Base-by-base conservation (phyloP, 768 basidiomycete genomes). In the Lactarius vividus region DNA sequence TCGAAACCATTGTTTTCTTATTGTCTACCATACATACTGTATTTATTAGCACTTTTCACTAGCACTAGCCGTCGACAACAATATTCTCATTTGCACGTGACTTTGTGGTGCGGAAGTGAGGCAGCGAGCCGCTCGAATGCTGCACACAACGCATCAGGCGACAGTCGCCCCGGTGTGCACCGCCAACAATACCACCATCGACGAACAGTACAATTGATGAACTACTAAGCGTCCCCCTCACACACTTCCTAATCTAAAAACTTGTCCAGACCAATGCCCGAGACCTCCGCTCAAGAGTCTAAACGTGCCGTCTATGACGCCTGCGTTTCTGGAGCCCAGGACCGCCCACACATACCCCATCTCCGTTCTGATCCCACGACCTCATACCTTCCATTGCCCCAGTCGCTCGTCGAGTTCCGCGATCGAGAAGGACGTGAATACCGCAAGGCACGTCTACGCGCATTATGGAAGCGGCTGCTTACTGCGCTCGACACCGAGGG, bases 401-500 rank as follows among this genome's bases (percentile, higher is more conserved):
- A 76, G 67, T 83, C 81, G 56, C 81, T 95, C 55, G 75, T 78
- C 42, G 88, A 87, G 67, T 93, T 89, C 72, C 84, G 82, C 61
- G 77, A 79, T 62, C 77, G 76, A 42, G 92, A 95, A 76, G 88
- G 89, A 40, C 76, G 78, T 68, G 85, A 83, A 66, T 78, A 79
- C 68, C 79, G 91, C 42, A 86, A 88, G 73, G 79, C 78, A 57
- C 82, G 85, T 57, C 75, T 92, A 59, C 80, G 81, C 62, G 81
- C 81, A 55, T 75, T 93, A 35, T 94, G 91, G 88, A 77, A 79
- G 61, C 82, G 81, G 59, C 80, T 93, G 40, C 79, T 81, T 44
- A 73, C 67, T 6, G 61, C 61, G 64, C 71, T 76, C 57, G 73
- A 70, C 57, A 71, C 71, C 60, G 73, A 70, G 59, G 67, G 67